Conservation (phyloP, 2,329 filamentous ascomycete species). For the Fusarium sp. region DNA sequence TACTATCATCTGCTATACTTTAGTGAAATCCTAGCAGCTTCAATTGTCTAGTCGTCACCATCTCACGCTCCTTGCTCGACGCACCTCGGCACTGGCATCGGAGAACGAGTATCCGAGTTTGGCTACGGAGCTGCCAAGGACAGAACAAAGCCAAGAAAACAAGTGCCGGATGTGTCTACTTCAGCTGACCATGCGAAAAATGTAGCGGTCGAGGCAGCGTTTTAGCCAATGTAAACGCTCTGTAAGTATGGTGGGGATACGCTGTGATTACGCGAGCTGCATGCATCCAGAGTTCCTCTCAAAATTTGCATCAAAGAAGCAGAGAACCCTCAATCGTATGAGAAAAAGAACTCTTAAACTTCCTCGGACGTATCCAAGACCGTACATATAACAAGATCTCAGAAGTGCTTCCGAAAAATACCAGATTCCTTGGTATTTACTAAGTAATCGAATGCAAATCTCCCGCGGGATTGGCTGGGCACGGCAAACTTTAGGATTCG, state of each 20-base stretch:
- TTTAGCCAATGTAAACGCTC: not conserved
- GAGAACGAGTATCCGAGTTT: not conserved
- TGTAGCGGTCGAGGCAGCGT: too few species aligned
- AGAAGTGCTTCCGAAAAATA: not conserved
- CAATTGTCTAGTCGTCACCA: not conserved
- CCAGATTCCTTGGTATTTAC: not conserved
- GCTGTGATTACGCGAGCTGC: not conserved
- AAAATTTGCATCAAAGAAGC: not conserved
- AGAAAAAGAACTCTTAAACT: not conserved
- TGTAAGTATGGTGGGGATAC: not conserved
- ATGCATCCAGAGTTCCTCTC: not conserved
- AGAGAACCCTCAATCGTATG: not conserved
- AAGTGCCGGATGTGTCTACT: not conserved
- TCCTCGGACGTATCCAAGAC: fast-evolving
- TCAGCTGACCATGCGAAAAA: too few species aligned
- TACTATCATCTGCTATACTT: not conserved
- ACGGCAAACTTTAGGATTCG: not conserved
- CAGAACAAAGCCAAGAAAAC: not conserved
- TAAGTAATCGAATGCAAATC: not conserved
- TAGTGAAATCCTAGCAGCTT: not conserved
- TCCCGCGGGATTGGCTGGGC: constrained; percentile 12
- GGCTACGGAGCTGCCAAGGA: fast-evolving
- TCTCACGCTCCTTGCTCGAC: not conserved
- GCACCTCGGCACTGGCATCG: not conserved
- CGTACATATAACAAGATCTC: not conserved